Base-by-base conservation (phyloP, 768 basidiomycete species). In the Cyclocybe aegerita region DNA sequence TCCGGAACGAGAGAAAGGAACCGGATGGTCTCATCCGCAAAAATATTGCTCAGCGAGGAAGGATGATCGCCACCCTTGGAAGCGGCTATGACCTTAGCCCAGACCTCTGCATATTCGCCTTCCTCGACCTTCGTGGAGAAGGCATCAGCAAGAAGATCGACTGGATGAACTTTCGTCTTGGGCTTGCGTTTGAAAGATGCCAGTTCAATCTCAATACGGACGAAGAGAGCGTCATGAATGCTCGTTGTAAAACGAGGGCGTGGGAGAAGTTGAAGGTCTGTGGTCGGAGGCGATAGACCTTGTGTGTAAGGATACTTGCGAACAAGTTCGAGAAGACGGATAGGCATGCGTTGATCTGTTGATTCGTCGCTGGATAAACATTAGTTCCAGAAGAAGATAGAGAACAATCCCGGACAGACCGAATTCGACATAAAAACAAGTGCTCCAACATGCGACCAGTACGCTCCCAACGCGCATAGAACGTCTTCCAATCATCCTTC, bases 391-490 rank as follows among this genome's bases (percentile, higher is more conserved):
- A 8, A 44, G 48, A 32, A 35, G 14, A 43, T 40, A 43, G 16
- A 44, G 29, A n/a, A 34, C 29, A 31, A 12, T 23, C 23, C 23
- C 1, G 23, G 23, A 56, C 74, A 48, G 49, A 88, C 90, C 90
- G 79, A 49, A 91, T 81, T 49, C 79, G 75, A 12, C 85, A 76
- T 48, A 92, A 72, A 68, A 91, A 89, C 7, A 92, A 50, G 67
- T 92, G 90, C 57, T 91, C 90, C 43, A 91, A 60, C 37, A 86
- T 78, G 15, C 88, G 73, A 30, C 87, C 90, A 7, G 81, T 78
- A 29, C 75, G 73, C 57, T 92, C 87, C 90, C 90, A 92, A 30
- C 85, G 75, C 4, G 72, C 70, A 61, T 91, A 92, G 61, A 91
- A 90, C 7, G 73, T 62, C 9, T 64, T 49, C 84, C 83, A 89